Base-by-base conservation (phyloP, 352 stramenopile species). In the Phytophthora sp. region DNA sequence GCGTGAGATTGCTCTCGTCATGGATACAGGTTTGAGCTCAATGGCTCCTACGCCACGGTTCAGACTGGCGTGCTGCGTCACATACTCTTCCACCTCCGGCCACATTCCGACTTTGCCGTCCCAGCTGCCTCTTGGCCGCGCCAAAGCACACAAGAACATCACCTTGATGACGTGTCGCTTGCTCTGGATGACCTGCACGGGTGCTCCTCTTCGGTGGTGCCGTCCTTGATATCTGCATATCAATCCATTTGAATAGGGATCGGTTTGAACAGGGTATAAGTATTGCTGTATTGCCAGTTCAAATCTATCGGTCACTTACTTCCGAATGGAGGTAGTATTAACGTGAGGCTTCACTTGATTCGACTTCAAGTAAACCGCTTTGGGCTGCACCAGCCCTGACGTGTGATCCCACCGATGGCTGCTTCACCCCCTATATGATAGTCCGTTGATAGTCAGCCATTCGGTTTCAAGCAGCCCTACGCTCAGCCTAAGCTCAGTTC, bases 61-160 rank as follows among this genome's bases (percentile, higher is more conserved):
- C 5, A 49, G 16, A 26, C 51, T 58, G 26, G 36, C n/a, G 1
- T 11, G 7, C 24, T 58, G 23, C 3, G 52, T 51, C 2, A 42
- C 41, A 24, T 42, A 31, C 11, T 18, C 3, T 38, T 33, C 38
- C 35, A 60, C 36, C 12, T 51, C n/a, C 2, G 36, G 26, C 38
- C 38, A 51, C 13, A 60, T 24, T 2, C 38, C 36, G 2, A 60
- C 27, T 20, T 60, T 60, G 3, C 52, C 24, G 30, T 51, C 38
- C 38, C 38, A 44, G 7, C 33, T 26, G 1, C 52, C 52, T 11
- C 29, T 33, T 11, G 29, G 29, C 29, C 29, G 52, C 4, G 38
- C 51, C 13, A 51, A n/a, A 4, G 53, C 53, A 12, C 53, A 61
- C 13, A 61, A 29, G 23, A 61, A 51, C 38, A 51, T 52, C 6